Evolutionary conservation across 139 green algal genomes (phyloP).

Genomic region (Chlorella sp.): DNA sequence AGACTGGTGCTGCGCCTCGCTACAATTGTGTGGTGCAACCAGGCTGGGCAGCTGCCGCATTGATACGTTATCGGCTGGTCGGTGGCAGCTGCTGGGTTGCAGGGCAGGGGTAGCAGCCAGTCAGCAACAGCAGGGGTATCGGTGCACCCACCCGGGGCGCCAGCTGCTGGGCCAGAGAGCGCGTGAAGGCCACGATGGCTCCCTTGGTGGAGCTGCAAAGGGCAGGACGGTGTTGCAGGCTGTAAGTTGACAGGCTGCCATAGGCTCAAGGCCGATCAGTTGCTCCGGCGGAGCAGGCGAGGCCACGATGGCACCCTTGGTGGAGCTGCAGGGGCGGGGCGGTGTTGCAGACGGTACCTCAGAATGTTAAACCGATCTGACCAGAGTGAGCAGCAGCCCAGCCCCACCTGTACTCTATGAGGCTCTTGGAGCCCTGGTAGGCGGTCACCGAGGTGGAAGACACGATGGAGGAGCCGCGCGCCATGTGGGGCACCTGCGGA

Average conservation of each 20-base stretch:
- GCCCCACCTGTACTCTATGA: conserved; percentile 43
- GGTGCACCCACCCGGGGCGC: neutral
- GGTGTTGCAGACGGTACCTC: too few species aligned
- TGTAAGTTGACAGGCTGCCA: neutral
- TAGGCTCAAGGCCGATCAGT: too few species aligned
- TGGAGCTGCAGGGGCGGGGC: conserved; percentile 45
- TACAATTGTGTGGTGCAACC: too few species aligned
- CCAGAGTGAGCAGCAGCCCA: too few species aligned
- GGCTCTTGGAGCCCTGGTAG: conserved; percentile 43
- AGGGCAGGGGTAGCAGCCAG: neutral
- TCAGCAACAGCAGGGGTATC: neutral
- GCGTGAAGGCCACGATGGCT: conserved; percentile 67
- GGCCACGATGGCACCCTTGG: conserved; percentile 64
- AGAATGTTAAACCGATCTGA: too few species aligned
- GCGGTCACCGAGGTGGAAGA: conserved; percentile 74
- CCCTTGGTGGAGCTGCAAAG: conserved; percentile 74
- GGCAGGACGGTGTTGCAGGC: too few species aligned
- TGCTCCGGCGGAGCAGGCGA: too few species aligned
- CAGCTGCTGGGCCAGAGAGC: conserved; percentile 58
- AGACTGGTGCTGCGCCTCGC: too few species aligned
- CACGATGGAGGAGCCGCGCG: conserved; percentile 68
- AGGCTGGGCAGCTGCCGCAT: too few species aligned
- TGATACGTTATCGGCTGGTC: too few species aligned
- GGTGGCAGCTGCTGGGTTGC: too few species aligned
- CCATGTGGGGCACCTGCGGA: conserved; percentile 58